Conservation (phyloP, 1,284 basidiomycete genomes). For the Vanrija pseudolonga region DNA sequence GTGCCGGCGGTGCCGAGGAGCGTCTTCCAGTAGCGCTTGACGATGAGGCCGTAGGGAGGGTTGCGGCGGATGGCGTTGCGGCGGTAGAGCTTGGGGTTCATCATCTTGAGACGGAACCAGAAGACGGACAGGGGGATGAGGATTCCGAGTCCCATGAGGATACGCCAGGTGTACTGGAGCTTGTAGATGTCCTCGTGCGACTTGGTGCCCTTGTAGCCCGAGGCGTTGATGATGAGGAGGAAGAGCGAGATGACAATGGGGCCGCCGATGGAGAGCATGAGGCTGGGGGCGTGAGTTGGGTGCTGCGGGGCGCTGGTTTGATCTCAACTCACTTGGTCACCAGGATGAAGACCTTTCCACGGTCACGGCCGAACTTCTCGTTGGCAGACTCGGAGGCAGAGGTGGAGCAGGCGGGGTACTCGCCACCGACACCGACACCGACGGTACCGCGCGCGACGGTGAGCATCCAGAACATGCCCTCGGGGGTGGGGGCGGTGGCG, state of each 20-base stretch:
- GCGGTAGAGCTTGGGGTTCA: conserved; percentile 64
- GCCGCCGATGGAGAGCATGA: conserved; percentile 56
- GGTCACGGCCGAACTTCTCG: conserved; percentile 60
- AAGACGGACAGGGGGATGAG: conserved; percentile 67
- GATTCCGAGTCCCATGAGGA: conserved; percentile 69
- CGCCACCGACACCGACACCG: conserved; percentile 61
- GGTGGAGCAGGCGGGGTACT: conserved; percentile 70
- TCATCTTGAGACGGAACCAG: conserved; percentile 56
- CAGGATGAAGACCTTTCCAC: conserved; percentile 71
- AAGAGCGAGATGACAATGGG: conserved; percentile 64
- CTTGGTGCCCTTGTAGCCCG: conserved; percentile 24
- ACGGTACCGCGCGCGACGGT: conserved; percentile 68
- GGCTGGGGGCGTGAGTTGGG: conserved; percentile 14
- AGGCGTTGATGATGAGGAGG: conserved; percentile 59
- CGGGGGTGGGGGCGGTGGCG: conserved; percentile 56
- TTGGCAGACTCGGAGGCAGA: conserved; percentile 69
- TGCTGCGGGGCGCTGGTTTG: no score
- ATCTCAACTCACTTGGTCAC: conserved; percentile 57
- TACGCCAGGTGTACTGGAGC: conserved; percentile 68
- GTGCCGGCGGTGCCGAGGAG: conserved; percentile 68
- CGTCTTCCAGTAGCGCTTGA: conserved; percentile 65
- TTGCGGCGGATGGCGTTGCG: conserved; percentile 63
- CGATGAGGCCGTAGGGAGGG: conserved; percentile 51
- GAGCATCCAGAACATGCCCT: conserved; percentile 67
- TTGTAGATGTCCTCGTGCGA: conserved; percentile 62